phyloP scores from a whole-genome alignment of 139 green algal genomes.

The Desmodesmus armatus region DNA sequence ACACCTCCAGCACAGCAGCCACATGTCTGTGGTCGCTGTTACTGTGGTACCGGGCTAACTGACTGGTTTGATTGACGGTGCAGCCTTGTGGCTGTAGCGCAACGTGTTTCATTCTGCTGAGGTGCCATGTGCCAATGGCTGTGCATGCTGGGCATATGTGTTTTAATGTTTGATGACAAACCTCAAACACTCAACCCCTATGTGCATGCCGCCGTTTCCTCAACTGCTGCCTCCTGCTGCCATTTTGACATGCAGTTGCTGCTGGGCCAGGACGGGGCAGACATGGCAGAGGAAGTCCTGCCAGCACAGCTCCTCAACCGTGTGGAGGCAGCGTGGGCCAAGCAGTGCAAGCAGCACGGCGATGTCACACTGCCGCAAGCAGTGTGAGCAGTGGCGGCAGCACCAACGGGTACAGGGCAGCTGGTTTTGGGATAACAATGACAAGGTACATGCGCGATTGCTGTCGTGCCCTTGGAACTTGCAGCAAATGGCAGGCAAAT shows the following conservation, averaged over 20 bases:
- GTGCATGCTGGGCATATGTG: not conserved
- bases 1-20: too few relatives aligned
- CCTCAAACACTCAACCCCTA: not conserved
- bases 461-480: too few relatives aligned
- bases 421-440: too few relatives aligned
- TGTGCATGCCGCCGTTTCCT: not conserved
- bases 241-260: not conserved
- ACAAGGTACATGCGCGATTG: too few relatives aligned
- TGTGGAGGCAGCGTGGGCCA: constrained; percentile 49
- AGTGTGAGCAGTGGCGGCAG: too few relatives aligned
- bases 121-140: not conserved
- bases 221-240: not conserved
- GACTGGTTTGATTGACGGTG: too few relatives aligned
- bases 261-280: constrained; percentile 2
- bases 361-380: too few relatives aligned
- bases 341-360: constrained; percentile 19
- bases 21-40: not conserved
- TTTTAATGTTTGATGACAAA: not conserved
- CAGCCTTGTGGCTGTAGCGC: not conserved
- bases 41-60: too few relatives aligned
- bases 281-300: constrained; percentile 45
- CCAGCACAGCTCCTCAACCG: constrained; percentile 52
- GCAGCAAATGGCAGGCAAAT: too few relatives aligned
- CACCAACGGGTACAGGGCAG: too few relatives aligned
- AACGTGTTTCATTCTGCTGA: not conserved